Percentiles rank a stretch among this genome's conserved stretches.
Conservation (phyloP, 2,329 filamentous ascomycete genomes). For the Colletotrichum sublineola region DNA sequence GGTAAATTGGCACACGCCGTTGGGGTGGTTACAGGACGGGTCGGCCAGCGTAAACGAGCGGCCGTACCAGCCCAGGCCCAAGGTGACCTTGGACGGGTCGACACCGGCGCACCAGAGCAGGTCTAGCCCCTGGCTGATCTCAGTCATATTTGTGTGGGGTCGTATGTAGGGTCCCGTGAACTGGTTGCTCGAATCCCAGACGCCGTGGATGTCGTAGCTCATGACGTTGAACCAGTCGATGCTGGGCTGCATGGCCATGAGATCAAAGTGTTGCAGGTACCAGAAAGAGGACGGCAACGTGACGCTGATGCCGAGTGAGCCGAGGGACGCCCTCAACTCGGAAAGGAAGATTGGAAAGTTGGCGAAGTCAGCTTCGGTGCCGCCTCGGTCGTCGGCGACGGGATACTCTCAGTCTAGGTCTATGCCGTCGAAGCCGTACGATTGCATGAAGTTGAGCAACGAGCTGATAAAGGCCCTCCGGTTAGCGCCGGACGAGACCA, state of each 20-base stretch:
- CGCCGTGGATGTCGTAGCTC: conserved; percentile 56
- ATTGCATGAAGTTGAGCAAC: conserved; percentile 55
- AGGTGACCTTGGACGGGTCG: too few species aligned
- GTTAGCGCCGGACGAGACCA: too few species aligned
- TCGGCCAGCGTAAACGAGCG: too few species aligned
- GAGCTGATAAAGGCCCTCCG: too few species aligned
- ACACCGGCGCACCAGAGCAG: conserved; percentile 41
- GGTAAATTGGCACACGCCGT: too few species aligned
- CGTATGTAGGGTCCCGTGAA: conserved; percentile 44
- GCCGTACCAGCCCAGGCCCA: too few species aligned
- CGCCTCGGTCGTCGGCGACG: conserved; percentile 53
- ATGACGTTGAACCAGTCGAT: conserved; percentile 61
- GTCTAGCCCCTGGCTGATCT: conserved; percentile 48
- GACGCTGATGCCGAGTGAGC: conserved; percentile 28
- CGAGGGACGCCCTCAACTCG: not conserved
- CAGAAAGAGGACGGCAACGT: conserved; percentile 47
- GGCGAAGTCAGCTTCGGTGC: conserved; percentile 50
- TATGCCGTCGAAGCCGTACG: conserved; percentile 59
- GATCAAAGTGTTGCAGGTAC: conserved; percentile 48
- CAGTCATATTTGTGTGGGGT: conserved; percentile 51
- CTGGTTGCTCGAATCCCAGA: conserved; percentile 18
- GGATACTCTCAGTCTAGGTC: conserved; percentile 49
- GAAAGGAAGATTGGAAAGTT: conserved; percentile 49
- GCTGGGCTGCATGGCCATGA: conserved; percentile 41
- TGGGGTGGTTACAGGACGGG: too few species aligned